These are phyloP conservation scores for Nevesoporus exiguus DNA, from an alignment of 768 basidiomycete genomes.

Conservation along the genomic window DNA sequence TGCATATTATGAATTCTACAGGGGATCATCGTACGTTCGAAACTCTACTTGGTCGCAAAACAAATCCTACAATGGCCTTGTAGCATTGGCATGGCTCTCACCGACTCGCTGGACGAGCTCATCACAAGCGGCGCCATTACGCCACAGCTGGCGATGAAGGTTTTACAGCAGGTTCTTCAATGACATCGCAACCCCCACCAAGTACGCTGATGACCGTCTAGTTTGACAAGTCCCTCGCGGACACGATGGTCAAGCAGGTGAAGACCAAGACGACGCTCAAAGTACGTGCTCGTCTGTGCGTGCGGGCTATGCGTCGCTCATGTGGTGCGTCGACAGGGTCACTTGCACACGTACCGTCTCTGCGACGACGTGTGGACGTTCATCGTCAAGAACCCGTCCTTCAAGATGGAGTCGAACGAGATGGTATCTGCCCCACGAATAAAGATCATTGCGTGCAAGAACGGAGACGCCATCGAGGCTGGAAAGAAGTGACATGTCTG, in stretches of 20 bases:
- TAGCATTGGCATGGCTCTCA: conserved; percentile 96
- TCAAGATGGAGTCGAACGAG: conserved; percentile 95
- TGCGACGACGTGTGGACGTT: conserved; percentile 99
- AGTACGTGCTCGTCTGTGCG: conserved; percentile 42
- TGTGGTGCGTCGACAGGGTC: conserved; percentile 51
- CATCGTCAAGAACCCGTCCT: conserved; percentile 85
- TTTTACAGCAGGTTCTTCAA: conserved; percentile 83
- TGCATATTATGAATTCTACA: conserved; percentile 91
- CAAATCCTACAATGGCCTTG: not conserved
- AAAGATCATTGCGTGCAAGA: conserved; percentile 99
- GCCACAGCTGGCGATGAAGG: conserved; percentile 97
- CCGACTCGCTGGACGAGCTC: conserved; percentile 97
- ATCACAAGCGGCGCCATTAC: conserved; percentile 96
- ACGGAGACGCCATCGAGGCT: conserved; percentile 81
- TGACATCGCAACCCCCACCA: conserved; percentile 8
- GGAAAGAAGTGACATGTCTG: conserved; percentile 60
- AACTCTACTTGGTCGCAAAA: not conserved
- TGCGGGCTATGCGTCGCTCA: conserved; percentile 1
- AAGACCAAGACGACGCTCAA: conserved; percentile 95
- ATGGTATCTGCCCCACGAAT: conserved; percentile 71
- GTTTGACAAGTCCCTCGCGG: conserved; percentile 96
- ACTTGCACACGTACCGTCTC: conserved; percentile 86
- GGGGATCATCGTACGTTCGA: conserved; percentile 78
- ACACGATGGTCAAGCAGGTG: conserved; percentile 88
- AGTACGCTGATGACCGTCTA: conserved; percentile 33